These are phyloP conservation scores for Schizosaccharomyces lindneri DNA, from an alignment of 805 yeast species.

Conservation along the genomic window DNA sequence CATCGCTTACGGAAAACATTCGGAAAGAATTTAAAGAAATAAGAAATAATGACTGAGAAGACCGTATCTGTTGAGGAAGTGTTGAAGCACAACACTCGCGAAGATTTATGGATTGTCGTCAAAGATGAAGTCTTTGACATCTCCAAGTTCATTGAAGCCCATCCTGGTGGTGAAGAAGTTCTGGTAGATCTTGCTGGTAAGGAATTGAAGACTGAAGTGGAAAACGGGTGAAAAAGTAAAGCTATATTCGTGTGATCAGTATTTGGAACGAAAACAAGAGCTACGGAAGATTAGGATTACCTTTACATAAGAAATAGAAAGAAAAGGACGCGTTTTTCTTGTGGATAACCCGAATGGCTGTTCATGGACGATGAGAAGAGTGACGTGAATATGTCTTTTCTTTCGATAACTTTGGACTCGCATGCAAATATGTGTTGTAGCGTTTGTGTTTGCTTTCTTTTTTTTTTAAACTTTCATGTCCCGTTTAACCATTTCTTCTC, in stretches of 20 bases:
- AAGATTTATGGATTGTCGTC: constrained; percentile 49
- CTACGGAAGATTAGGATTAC: too few species aligned
- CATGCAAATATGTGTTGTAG: too few species aligned
- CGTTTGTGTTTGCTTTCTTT: too few species aligned
- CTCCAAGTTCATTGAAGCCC: constrained; percentile 29
- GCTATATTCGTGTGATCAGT: too few species aligned
- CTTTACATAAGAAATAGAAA: too few species aligned
- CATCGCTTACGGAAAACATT: too few species aligned
- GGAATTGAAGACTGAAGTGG: not conserved
- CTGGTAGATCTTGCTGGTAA: constrained; percentile 50
- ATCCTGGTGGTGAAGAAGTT: constrained; percentile 58
- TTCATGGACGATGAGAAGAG: not conserved
- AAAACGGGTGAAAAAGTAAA: not conserved
- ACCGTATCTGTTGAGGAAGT: constrained; percentile 19
- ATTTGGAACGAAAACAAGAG: too few species aligned
- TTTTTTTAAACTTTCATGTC: too few species aligned
- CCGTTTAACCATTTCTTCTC: too few species aligned
- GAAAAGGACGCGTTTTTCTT: not conserved
- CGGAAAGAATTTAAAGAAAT: not conserved
- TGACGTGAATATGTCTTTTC: not conserved
- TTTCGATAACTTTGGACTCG: not conserved
- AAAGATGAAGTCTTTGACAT: constrained; percentile 45
- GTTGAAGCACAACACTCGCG: constrained; percentile 18
- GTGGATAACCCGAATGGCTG: not conserved
- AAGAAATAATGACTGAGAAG: not conserved